phyloP scores from a whole-genome alignment of 371 early-diverging fungal genomes.

The Rhizopus sp. region DNA sequence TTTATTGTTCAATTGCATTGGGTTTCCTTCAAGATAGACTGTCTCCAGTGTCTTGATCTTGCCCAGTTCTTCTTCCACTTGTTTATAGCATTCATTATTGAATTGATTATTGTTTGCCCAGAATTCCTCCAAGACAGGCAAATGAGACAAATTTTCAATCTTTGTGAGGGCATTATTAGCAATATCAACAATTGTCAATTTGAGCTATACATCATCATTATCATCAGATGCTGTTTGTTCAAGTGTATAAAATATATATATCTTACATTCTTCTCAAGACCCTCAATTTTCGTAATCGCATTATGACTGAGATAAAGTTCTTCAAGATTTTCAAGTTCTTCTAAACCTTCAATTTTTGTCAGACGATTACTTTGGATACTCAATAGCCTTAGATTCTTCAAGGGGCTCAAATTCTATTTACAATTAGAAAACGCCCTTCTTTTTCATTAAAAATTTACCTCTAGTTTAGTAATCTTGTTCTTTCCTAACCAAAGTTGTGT shows the following conservation, averaged over 20 bases:
- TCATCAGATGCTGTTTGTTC: no score
- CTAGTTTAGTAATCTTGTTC: conserved; percentile 88
- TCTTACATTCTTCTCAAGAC: conserved; percentile 75
- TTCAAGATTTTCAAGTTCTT: conserved; percentile 69
- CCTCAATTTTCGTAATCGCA: conserved; percentile 71
- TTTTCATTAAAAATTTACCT: conserved; percentile 48
- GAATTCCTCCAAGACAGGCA: conserved; percentile 80
- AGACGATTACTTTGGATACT: conserved; percentile 89
- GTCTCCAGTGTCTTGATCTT: conserved; percentile 68
- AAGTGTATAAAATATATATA: no score
- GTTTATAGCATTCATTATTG: conserved; percentile 66
- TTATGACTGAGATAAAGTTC: conserved; percentile 92
- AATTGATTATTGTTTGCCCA: conserved; percentile 92
- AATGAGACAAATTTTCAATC: conserved; percentile 75
- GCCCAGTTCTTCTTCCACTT: conserved; percentile 74
- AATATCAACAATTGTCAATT: conserved; percentile 80
- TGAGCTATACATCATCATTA: conserved; percentile 35
- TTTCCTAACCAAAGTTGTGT: conserved; percentile 95
- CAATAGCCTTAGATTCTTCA: conserved; percentile 71
- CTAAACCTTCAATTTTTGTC: conserved; percentile 74
- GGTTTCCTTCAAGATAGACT: conserved; percentile 96
- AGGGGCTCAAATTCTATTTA: conserved; percentile 35
- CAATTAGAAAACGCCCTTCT: neutral
- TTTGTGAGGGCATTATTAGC: conserved; percentile 80
- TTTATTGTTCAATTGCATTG: conserved; percentile 75